These are phyloP conservation scores for Cornus suecica DNA, from an alignment of 148 eudicot genomes.

Conservation along the genomic window DNA sequence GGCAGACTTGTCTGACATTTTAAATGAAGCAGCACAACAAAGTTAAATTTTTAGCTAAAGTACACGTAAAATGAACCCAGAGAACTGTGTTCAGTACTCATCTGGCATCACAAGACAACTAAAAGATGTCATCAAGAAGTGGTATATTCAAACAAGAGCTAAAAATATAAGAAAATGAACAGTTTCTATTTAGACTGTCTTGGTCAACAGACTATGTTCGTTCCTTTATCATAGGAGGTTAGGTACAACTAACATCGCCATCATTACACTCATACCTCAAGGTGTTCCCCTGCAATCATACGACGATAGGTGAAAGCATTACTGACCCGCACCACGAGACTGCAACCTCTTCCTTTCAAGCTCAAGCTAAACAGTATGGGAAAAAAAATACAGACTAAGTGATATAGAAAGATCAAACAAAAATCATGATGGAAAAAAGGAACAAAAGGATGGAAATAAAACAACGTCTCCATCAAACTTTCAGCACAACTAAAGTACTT, in stretches of 20 bases:
- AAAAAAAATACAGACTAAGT: neutral
- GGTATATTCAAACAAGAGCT: neutral
- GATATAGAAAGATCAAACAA: neutral
- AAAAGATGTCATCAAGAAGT: neutral
- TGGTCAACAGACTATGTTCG: neutral
- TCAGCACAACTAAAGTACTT: neutral
- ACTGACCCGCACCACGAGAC: slow-evolving; percentile 44
- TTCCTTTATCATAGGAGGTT: neutral
- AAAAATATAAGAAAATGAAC: neutral
- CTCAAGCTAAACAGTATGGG: slow-evolving; percentile 49
- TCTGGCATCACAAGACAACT: neutral
- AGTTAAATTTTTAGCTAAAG: neutral
- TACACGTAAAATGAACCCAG: neutral
- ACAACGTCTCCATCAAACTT: neutral
- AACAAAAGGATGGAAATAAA: too few relatives aligned
- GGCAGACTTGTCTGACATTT: neutral
- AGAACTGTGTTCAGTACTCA: neutral
- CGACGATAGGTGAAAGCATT: slow-evolving; percentile 14
- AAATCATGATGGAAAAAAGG: too few relatives aligned
- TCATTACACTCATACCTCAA: slow-evolving; percentile 11
- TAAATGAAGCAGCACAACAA: neutral
- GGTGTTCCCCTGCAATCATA: neutral
- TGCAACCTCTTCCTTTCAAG: slow-evolving; percentile 76
- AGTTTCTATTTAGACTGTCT: slow-evolving; percentile 1
- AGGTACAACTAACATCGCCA: slow-evolving; percentile 1